Conservation (phyloP, 495 filamentous ascomycete species). For the Podospora sp. region DNA sequence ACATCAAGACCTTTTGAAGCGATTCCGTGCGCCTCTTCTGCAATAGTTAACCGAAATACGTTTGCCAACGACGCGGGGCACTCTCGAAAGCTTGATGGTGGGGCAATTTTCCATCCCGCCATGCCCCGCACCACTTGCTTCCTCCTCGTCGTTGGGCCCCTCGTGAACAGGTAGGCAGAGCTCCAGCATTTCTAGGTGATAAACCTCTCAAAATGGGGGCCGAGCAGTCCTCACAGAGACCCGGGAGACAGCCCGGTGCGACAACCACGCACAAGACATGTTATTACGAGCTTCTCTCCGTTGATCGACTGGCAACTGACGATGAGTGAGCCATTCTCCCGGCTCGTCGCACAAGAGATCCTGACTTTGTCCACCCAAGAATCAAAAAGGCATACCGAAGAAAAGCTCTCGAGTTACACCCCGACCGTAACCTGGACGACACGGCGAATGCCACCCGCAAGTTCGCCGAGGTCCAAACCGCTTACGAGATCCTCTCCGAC, state of each 20-base stretch:
- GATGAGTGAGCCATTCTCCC: slow-evolving; percentile 68
- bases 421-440: slow-evolving; percentile 90
- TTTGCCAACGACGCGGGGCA: neutral
- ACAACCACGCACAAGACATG: slow-evolving; percentile 62
- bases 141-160: neutral
- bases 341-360: neutral
- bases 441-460: slow-evolving; percentile 76
- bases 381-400: slow-evolving; percentile 91
- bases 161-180: too few species aligned
- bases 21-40: too few species aligned
- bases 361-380: slow-evolving; percentile 48
- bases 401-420: slow-evolving; percentile 91
- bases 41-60: too few species aligned
- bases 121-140: neutral
- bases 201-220: slow-evolving; percentile 69
- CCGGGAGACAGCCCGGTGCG: slow-evolving; percentile 27
- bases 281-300: slow-evolving; percentile 86
- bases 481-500: slow-evolving; percentile 94
- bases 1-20: too few species aligned
- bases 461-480: slow-evolving; percentile 90
- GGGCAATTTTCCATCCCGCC: neutral
- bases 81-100: neutral
- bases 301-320: slow-evolving; percentile 70
- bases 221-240: slow-evolving; percentile 65
- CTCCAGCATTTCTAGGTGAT: too few species aligned